Evolutionary conservation across 805 yeast genomes (phyloP), one percentile per base, ranked within the genome.

Genomic region (Metschnikowia chrysomelidarum): DNA sequence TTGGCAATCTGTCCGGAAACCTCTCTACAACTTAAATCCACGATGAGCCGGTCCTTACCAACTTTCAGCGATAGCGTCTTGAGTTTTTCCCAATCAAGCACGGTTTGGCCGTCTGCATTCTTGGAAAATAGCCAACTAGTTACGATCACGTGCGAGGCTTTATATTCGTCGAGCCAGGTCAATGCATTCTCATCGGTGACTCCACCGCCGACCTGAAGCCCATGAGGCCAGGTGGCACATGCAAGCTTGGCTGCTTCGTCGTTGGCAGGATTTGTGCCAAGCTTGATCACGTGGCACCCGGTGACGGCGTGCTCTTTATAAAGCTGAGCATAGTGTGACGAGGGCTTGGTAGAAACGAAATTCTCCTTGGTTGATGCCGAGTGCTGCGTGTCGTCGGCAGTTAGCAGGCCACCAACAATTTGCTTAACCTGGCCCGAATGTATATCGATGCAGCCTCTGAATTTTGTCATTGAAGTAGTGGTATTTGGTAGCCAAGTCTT

Each of bases 371-470:
- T 54, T 11, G 49, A 34, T 8, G 36, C 40, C 7, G 60, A 59
- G 7, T 59, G 52, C n/a, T 59, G 60, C 13, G 47, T 45, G 44
- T 77, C 81, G 40, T 80, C 82, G 8, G 66, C 63, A 0, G 73
- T 69, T 14, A 93, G 67, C 0, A 96, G 84, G 0, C 96, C 95
- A 5, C 98, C 99, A 1, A 93, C 97, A 35, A 93, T 93, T 58
- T 93, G 98, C 54, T 93, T 93, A 42, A 93, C 98, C 48, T 86
- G 82, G 2, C 98, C 98, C 6, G 83, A 75, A 59, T 93, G 99
- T 40, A 93, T 80, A 56, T 93, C 98, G 24, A 93, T 91, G 54
- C 99, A 93, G 1, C 97, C 98, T 51, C 89, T 76, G 62, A 87
- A 93, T 34, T 73, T 71, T 0, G 96, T 89, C 96, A 89, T 88